Evolutionary conservation across 129 eudicot species (phyloP), one percentile per base, ranked within the genome.

Genomic region (Escallonia herrerae): DNA sequence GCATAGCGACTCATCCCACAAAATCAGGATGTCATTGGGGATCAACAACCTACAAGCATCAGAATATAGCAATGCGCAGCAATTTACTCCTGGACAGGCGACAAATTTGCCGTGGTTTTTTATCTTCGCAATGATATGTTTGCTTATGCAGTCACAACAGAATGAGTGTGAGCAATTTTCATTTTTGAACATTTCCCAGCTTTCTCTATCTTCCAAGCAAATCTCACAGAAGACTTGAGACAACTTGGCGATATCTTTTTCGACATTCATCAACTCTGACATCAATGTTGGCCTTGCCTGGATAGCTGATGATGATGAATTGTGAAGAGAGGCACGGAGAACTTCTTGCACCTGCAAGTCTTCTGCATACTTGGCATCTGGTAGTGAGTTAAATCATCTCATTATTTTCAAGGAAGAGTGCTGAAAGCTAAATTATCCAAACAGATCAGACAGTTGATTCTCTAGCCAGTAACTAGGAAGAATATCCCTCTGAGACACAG

Each of bases 1-100:
- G 56, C 83, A 80, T 1, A 84, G 56, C 2, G 60, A 12, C 65
- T 77, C 79, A 5, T 84, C 90, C 90, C 86, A 84, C 60, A 68
- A 61, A 4, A 77, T 54, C 3, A 73, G 67, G 10, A 76, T 50
- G 13, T 76, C 76, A 39, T 67, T 56, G 0, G 81, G 70, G 46
- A 84, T 58, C 65, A 80, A 53, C 53, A 22, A 42, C 62, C 83
- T 63, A 46, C 79, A 71, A 15, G 66, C 58, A 38, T 74, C 46
- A 15, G 8, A 67, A 56, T 77, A 77, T 42, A 84, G 53, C 3
- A n/a, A 42, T 13, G 71, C 65, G 1, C 68, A 64, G 79, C 87
- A 82, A 62, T 67, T 68, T 11, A 66, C 4, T 37, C 56, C 90
- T 0, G 90, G 85, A 63, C 86, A 84, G 11, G 60, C 22, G 2